phyloP scores from a whole-genome alignment of 2,329 filamentous ascomycete species.

The Chrysoporthe austroafricana region DNA sequence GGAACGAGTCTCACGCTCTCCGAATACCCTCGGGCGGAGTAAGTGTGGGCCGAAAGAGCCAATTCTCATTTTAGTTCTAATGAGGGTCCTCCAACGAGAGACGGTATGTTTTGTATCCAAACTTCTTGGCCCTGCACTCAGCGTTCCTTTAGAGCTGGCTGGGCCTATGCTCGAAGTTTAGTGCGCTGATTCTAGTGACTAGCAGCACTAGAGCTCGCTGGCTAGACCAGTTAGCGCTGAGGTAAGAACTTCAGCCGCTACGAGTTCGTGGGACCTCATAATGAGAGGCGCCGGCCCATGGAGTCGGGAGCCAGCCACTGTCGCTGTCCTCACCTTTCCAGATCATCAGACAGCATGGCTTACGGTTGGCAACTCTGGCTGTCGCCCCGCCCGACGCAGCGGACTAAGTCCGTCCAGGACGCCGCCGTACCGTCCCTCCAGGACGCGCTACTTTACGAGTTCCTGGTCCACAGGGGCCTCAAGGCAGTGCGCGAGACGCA shows the following conservation, averaged over 20 bases:
- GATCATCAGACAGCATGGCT: not conserved
- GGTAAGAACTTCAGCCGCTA: not conserved
- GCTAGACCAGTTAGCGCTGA: not conserved
- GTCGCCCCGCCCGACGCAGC: conserved; percentile 20
- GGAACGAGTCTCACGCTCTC: too few species aligned
- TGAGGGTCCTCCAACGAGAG: too few species aligned
- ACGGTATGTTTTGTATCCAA: too few species aligned
- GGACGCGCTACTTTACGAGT: conserved; percentile 16
- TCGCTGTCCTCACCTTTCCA: not conserved
- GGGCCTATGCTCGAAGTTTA: too few species aligned
- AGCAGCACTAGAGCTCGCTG: too few species aligned
- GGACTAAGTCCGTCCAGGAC: conserved; percentile 16
- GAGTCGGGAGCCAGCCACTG: too few species aligned
- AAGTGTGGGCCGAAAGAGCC: too few species aligned
- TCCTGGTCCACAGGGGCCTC: conserved; percentile 1
- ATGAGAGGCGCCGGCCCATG: not conserved
- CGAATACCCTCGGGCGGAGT: too few species aligned
- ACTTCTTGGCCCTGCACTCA: too few species aligned
- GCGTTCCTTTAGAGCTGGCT: too few species aligned
- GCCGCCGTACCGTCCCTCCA: not conserved
- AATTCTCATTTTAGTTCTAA: too few species aligned
- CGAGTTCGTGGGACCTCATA: not conserved
- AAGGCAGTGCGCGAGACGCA: conserved; percentile 19
- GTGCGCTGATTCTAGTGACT: too few species aligned
- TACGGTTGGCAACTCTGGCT: conserved; percentile 23